Base-by-base conservation (phyloP, 805 yeast species). In the Pichia heedii region DNA sequence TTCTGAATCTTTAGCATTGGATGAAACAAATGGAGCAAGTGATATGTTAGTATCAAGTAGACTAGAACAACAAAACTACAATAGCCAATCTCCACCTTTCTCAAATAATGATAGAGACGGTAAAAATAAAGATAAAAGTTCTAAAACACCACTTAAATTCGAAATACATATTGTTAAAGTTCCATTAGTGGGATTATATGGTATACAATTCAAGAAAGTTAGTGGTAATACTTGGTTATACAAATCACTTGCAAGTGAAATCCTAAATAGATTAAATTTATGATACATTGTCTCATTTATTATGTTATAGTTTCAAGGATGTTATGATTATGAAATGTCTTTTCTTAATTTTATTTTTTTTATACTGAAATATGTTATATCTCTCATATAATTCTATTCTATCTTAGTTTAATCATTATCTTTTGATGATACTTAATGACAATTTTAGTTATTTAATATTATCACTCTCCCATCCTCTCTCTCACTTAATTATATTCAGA, bases 191-290 rank as follows among this genome's bases (percentile, higher is more conserved):
- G 87, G 94, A 5, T 69, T 90, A 47, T 88, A 84, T 51, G 97
- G 97, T 63, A 89, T 89, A 39, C 97, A 90, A 61, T 88, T 89
- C 69, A 90, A 90, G 71, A 89, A 89, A 60, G 73, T 89, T 26
- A 74, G 84, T 45, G 97, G 97, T 56, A 88, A 90, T 60, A 86
- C 96, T 2, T 89, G 97, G 97, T 77, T 83, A 66, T 89, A 89
- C 66, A 89, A 90, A 68, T 81, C 88, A 10, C 69, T 89, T 57
- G 97, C 97, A 2, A 80, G 90, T 43, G 86, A 81, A 60, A 83
- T 89, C 40, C 73, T 89, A 62, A 72, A 73, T 47, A 84, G 83
- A 51, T 69, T 85, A 59, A 79, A 81, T 49, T 66, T 84, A 50
- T 84, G 60, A 62, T 36, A 3, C 4, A 10, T n/a, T 18, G 19